Base-by-base conservation (phyloP, 208 protist genomes). In the Blechomonas ayalai region DNA sequence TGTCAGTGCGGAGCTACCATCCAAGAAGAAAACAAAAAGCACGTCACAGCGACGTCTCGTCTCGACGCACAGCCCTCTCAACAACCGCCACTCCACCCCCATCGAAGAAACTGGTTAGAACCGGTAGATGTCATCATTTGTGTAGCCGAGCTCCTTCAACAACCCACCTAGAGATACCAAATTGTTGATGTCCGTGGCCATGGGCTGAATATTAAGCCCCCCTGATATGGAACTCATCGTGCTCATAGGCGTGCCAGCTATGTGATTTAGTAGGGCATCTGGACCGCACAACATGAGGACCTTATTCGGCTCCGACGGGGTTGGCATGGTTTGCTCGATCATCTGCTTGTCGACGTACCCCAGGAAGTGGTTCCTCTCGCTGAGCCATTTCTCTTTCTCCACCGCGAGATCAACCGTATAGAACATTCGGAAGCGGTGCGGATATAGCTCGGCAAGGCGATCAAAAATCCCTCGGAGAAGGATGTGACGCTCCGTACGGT, bases 401-500 rank as follows among this genome's bases (percentile, higher is more conserved):
- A 93, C 33, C 20, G 81, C 53, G 24, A 70, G 56, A 52, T 97
- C 90, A 16, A 97, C 44, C 0, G 86, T 92, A 66, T 95, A 96
- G 52, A 82, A 85, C n/a, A 97, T 37, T 15, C 81, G 62, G 43
- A 97, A 95, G 23, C 76, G 73, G 0, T 87, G 8, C 0, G 82
- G 51, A 51, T 82, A 81, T 8, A 65, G 54, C 31, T 48, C 19
- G 4, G 87, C 84, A 2, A 91, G 53, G 20, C 83, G 60, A 50
- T 97, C 94, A 52, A 97, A 90, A 32, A 88, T 59, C 15, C 76
- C 80, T 19, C 73, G 59, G 13, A 97, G 60, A n/a, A 96, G 56
- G 40, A 97, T 92, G 63, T 97, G 88, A 13, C 75, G 53, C 61
- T 96, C 90, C 2, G 94, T 95, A 42, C 88, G 70, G 66, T 96